Evolutionary conservation across 1,284 basidiomycete species (phyloP).

Genomic region (Albatrellus sp.): DNA sequence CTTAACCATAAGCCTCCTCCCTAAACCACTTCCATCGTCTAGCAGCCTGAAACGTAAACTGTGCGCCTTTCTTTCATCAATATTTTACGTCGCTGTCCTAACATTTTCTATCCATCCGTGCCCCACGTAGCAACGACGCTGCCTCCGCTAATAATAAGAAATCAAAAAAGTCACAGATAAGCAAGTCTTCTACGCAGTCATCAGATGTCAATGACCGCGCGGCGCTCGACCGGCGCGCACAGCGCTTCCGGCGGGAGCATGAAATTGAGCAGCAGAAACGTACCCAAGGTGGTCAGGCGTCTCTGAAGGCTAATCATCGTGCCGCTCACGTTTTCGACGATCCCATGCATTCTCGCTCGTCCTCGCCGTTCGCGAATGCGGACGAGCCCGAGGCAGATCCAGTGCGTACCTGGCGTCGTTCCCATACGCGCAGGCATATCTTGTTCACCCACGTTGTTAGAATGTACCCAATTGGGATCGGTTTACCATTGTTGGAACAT

Average conservation of each 20-base stretch:
- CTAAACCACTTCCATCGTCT: slow-evolving; percentile 41
- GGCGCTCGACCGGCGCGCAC: slow-evolving; percentile 56
- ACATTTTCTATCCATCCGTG: neutral
- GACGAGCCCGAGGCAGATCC: slow-evolving; percentile 64
- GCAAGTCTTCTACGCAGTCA: slow-evolving; percentile 30
- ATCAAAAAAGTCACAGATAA: slow-evolving; percentile 42
- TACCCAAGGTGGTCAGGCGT: slow-evolving; percentile 18
- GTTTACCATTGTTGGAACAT: slow-evolving; percentile 89
- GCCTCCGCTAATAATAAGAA: slow-evolving; percentile 33
- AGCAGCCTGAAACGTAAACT: slow-evolving; percentile 57
- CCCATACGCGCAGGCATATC: neutral
- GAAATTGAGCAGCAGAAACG: slow-evolving; percentile 65
- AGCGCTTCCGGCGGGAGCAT: slow-evolving; percentile 72
- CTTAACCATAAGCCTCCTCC: slow-evolving; percentile 37
- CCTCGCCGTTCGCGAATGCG: slow-evolving; percentile 29
- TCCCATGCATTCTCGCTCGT: slow-evolving; percentile 28
- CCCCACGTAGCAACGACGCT: slow-evolving; percentile 24
- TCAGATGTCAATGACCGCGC: slow-evolving; percentile 53
- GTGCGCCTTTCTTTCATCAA: slow-evolving; percentile 22
- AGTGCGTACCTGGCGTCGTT: slow-evolving; percentile 29
- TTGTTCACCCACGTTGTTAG: slow-evolving; percentile 28
- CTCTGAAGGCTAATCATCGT: slow-evolving; percentile 34
- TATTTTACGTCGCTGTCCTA: neutral
- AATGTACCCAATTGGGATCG: slow-evolving; percentile 97
- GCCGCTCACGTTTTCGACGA: slow-evolving; percentile 36